Evolutionary conservation across 495 filamentous ascomycete genomes (phyloP).

Genomic region (Mytilinidion resinicola): DNA sequence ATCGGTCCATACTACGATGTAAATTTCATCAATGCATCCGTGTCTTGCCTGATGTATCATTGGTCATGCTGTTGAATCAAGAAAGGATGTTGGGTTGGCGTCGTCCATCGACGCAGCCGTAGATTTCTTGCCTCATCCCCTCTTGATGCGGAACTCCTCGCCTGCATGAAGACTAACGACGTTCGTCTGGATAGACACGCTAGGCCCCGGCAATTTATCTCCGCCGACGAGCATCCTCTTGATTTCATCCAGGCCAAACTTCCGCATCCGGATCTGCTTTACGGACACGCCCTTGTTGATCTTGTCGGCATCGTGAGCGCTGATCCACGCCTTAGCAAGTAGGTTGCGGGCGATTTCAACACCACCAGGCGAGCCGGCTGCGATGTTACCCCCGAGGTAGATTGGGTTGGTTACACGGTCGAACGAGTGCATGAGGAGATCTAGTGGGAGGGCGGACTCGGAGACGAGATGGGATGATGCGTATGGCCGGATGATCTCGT

Average conservation of each 20-base stretch:
- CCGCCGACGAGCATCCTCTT: conserved; percentile 29
- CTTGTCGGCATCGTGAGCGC: conserved; percentile 62
- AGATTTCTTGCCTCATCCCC: conserved; percentile 9
- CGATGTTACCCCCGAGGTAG: conserved; percentile 60
- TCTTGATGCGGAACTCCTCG: conserved; percentile 17
- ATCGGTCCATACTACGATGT: too few relatives aligned
- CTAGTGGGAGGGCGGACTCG: conserved; percentile 56
- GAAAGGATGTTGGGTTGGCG: too few relatives aligned
- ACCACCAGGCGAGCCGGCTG: conserved; percentile 51
- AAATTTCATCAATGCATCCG: too few relatives aligned
- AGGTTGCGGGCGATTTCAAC: conserved; percentile 50
- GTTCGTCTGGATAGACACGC: not conserved
- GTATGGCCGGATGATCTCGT: conserved; percentile 46
- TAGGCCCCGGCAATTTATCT: conserved; percentile 1
- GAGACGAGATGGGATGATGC: conserved; percentile 48
- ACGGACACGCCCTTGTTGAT: conserved; percentile 49
- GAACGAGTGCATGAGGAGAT: conserved; percentile 58
- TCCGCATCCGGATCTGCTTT: conserved; percentile 42
- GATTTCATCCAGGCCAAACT: conserved; percentile 44
- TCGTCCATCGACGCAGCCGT: too few relatives aligned
- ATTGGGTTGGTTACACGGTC: conserved; percentile 54
- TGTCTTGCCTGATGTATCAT: too few relatives aligned
- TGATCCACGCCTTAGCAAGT: conserved; percentile 53
- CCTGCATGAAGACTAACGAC: conserved; percentile 18
- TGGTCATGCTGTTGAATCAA: too few relatives aligned